Evolutionary conservation across 495 filamentous ascomycete species (phyloP), one percentile per base, ranked within the genome.

Genomic region (Aspergillus panamensis): DNA sequence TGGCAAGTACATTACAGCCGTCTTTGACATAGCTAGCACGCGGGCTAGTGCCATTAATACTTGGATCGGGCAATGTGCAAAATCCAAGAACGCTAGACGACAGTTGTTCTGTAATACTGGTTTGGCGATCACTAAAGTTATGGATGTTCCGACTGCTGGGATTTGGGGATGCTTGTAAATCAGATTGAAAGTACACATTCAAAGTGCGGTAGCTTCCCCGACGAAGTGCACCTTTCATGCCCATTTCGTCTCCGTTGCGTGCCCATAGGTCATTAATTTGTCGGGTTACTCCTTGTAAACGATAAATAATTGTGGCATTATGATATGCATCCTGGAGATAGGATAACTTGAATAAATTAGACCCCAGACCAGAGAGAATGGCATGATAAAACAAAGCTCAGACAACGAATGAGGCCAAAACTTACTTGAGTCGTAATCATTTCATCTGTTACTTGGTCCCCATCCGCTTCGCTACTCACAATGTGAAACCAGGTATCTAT

Each of bases 251-350:
- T 13, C 80, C 65, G 40, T 83, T 79, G n/a, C 81, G 78, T 29
- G 91, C 78, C 63, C 88, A 87, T 14, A 80, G 77, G 55, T 88
- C 85, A 64, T 88, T 90, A 62, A 90, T 77, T 12, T 86, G 87
- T 57, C 87, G 88, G 19, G 88, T 85, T 21, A 91, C 72, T 44
- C 85, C 83, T 63, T 84, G 75, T n/a, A 92, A 63, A 13, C 76
- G 77, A 43, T 89, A 84, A 6, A 79, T 62, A 37, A 82, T 80
- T 19, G 64, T 61, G 1, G 74, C 66, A 52, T 74, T 69, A 32
- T 57, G 51, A 54, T 81, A 82, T 21, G 77, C 71, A 13, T 67
- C 48, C 66, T 76, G 74, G 6, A 82, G 67, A 29, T 73, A 72
- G 6, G 70, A 66, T 47, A 77, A 29, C 76, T 82, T 59, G n/a